phyloP scores from a whole-genome alignment of 2,329 filamentous ascomycete species.

The Raffaelea ambrosiae region DNA sequence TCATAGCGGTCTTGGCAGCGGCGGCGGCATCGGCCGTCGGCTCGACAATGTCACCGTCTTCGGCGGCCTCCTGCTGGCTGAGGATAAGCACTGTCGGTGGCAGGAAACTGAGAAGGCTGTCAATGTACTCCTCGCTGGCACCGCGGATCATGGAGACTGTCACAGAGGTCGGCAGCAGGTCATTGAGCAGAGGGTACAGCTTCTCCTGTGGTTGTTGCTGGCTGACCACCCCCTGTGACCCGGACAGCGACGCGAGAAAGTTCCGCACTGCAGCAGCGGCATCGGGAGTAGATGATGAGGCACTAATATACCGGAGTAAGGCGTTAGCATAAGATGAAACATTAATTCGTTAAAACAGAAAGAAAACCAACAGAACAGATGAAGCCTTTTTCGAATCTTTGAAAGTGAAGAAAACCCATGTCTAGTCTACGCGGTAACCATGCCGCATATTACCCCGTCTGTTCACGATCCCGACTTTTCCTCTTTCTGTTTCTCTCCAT shows the following conservation, averaged over 20 bases:
- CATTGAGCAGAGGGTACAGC: conserved; percentile 73
- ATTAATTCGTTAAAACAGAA: not conserved
- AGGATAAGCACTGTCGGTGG: conserved; percentile 73
- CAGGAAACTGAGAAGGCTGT: conserved; percentile 68
- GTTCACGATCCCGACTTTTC: too few relatives aligned
- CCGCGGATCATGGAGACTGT: conserved; percentile 69
- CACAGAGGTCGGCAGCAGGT: conserved; percentile 69
- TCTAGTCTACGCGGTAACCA: not conserved
- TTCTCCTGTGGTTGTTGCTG: conserved; percentile 42
- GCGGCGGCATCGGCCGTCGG: conserved; percentile 60
- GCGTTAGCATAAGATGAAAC: not conserved
- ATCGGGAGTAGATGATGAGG: conserved; percentile 52
- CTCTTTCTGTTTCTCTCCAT: too few relatives aligned
- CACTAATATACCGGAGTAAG: conserved; percentile 40
- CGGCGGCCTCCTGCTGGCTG: conserved; percentile 56
- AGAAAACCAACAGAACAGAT: not conserved
- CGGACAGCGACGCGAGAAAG: conserved; percentile 79
- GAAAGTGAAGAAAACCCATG: too few relatives aligned
- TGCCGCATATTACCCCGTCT: too few relatives aligned
- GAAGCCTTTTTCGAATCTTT: not conserved
- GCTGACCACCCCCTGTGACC: conserved; percentile 42
- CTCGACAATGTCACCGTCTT: conserved; percentile 43
- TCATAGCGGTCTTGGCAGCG: conserved; percentile 66
- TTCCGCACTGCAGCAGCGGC: conserved; percentile 75
- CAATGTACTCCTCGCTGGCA: conserved; percentile 56